Conservation (phyloP, 179 eudicot species). For the Gypsophila paniculata region DNA sequence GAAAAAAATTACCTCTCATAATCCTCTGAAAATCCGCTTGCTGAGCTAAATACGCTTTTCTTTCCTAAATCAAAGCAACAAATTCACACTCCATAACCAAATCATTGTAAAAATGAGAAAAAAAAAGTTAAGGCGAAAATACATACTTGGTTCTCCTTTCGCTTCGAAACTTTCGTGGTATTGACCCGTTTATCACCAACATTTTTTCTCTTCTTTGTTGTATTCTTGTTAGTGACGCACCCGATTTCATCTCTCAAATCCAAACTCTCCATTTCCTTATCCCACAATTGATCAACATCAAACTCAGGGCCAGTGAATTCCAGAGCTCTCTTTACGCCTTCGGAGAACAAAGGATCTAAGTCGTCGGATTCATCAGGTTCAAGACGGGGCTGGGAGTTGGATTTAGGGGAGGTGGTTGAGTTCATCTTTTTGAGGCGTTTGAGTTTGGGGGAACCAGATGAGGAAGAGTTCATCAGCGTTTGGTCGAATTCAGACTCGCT, state of each 20-base stretch:
- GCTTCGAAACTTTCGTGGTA: conserved; percentile 25
- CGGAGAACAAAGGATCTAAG: conserved; percentile 27
- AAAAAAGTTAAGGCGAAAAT: not conserved
- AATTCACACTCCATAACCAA: not conserved
- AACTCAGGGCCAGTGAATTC: conserved; percentile 8
- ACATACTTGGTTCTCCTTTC: conserved; percentile 53
- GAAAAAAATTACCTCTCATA: conserved; percentile 50
- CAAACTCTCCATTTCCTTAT: conserved; percentile 2
- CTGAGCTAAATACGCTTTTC: conserved; percentile 42
- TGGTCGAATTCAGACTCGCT: not conserved
- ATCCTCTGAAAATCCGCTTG: conserved; percentile 76
- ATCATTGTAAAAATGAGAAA: not conserved
- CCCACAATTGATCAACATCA: not conserved
- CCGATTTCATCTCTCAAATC: not conserved
- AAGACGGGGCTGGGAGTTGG: not conserved
- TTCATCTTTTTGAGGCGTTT: not conserved
- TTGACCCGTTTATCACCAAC: conserved; percentile 8
- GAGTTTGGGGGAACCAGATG: not conserved
- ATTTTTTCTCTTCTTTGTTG: conserved; percentile 11
- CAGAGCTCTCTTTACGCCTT: conserved; percentile 23
- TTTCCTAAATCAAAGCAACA: conserved; percentile 40
- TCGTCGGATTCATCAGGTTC: conserved; percentile 11
- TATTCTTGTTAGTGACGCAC: not conserved
- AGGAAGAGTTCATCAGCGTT: not conserved
- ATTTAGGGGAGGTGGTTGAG: not conserved